Evolutionary conservation across 2,329 filamentous ascomycete species (phyloP), one percentile per base, ranked within the genome.

Genomic region (Geosmithia putterillii): DNA sequence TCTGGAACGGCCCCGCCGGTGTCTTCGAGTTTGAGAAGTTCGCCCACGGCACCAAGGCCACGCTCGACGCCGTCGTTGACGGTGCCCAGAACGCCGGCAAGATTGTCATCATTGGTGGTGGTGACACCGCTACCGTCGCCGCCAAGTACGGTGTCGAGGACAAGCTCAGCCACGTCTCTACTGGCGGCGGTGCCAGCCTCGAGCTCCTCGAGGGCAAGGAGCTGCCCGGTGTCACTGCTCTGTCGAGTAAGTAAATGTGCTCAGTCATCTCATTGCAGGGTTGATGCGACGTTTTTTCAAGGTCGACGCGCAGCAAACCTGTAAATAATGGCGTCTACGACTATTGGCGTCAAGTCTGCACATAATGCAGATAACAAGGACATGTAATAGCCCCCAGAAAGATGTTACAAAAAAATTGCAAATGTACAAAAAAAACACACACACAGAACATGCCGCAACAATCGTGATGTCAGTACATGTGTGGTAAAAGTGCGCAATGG

Each of bases 131-230:
- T 42, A 98, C 92, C 47, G 92, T 96, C 40, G 92, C 92, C 44
- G 90, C 89, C 64, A 95, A 98, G 76, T 98, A 95, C 65, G 82
- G 82, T 44, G 90, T 86, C 50, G 92, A 98, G 76, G 81, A 86
- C 67, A 94, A 96, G 80, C 77, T 96, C 60, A 95, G 88, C 73
- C 92, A 98, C 71, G 92, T 98, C 50, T 95, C 88, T 42, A 98
- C 92, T 25, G 92, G 92, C 54, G 92, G 92, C 59, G 92, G 92
- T 69, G 92, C 92, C 52, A 90, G 83, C 56, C 74, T 98, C 59
- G 92, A 98, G 76, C 73, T 98, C 57, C 80, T 98, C 50, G 92
- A 98, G 78, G 92, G 92, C 67, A 98, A 98, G 79, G 90, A 87
- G 51, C 75, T 98, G 59, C 92, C 92, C 45, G 92, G 92, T 73